These are phyloP conservation scores for Lepidium sativum DNA, from an alignment of 345 rosid species.

Conservation along the genomic window DNA sequence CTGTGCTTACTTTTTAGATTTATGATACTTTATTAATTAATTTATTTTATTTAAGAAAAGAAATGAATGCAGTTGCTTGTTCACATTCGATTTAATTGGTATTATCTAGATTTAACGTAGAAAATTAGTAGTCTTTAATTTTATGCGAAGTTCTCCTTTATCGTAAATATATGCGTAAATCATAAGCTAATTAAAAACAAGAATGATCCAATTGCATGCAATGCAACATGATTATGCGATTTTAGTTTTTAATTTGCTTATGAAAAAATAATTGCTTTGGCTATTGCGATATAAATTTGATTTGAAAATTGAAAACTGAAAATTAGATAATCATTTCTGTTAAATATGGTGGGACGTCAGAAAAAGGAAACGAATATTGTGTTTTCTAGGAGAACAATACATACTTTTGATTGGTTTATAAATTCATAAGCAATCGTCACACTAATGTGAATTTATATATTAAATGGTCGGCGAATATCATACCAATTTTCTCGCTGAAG, in stretches of 20 bases:
- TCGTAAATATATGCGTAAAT: slow-evolving; percentile 5
- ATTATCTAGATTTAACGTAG: not conserved
- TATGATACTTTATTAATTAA: not conserved
- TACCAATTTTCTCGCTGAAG: not conserved
- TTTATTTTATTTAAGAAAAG: not conserved
- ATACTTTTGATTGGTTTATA: not conserved
- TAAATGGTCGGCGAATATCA: not conserved
- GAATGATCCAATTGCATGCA: too few relatives aligned
- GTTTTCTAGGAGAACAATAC: not conserved
- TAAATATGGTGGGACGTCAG: slow-evolving; percentile 13
- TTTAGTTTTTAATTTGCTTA: too few relatives aligned
- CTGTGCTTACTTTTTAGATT: too few relatives aligned
- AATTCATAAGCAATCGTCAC: not conserved
- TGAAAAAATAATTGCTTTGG: too few relatives aligned
- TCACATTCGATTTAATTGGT: not conserved
- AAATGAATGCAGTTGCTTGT: not conserved
- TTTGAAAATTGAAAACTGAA: too few relatives aligned
- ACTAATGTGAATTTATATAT: not conserved
- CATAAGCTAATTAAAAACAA: not conserved
- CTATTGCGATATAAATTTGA: too few relatives aligned
- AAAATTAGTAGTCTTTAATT: not conserved
- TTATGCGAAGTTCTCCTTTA: not conserved
- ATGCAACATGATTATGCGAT: too few relatives aligned
- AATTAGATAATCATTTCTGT: too few relatives aligned
- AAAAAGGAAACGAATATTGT: slow-evolving; percentile 5